Base-by-base conservation (phyloP, 108 stramenopile species). In the Skeletonema grethae region DNA sequence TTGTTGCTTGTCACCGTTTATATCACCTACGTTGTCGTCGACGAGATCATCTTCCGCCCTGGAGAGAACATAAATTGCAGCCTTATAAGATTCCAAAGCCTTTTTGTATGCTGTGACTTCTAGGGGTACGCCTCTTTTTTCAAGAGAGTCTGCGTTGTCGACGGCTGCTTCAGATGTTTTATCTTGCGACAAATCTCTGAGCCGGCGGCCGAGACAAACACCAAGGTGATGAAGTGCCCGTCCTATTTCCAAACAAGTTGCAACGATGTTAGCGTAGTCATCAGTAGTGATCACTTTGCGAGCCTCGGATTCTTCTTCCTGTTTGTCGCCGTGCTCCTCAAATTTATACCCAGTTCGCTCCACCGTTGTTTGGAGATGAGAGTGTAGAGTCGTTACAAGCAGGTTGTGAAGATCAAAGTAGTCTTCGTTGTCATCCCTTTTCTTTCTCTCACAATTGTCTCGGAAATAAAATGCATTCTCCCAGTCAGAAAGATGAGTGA, bases 191-290 rank as follows among this genome's bases (percentile, higher is more conserved):
- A 35, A n/a, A 43, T 82, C 73, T 57, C 73, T 77, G 38, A 79
- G 80, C 39, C 70, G 72, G 28, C 75, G 66, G 41, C 84, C 84
- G 35, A 85, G 81, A 60, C 73, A 73, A 20, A 82, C 58, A 1
- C 84, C 84, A 11, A 81, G 73, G 58, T 82, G 77, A 70, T 85
- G 81, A 36, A 85, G 76, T 18, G 84, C 61, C 28, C 84, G 68
- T 7, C 84, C 84, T 53, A 75, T 67, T 56, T 85, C 84, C 16
- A 85, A 62, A 31, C 81, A 85, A 61, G 36, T 67, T 24, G 84
- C 66, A 34, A 79, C 72, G 43, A 79, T 70, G 1, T 67, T 61
- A 3, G 81, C 57, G 62, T 75, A 73, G 68, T 80, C 73, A 20
- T 69, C 39, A 18, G 48, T 16, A 13, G 68, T 68, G 72, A 39